phyloP scores from a whole-genome alignment of 2,329 filamentous ascomycete genomes.

The Microsporum canis region DNA sequence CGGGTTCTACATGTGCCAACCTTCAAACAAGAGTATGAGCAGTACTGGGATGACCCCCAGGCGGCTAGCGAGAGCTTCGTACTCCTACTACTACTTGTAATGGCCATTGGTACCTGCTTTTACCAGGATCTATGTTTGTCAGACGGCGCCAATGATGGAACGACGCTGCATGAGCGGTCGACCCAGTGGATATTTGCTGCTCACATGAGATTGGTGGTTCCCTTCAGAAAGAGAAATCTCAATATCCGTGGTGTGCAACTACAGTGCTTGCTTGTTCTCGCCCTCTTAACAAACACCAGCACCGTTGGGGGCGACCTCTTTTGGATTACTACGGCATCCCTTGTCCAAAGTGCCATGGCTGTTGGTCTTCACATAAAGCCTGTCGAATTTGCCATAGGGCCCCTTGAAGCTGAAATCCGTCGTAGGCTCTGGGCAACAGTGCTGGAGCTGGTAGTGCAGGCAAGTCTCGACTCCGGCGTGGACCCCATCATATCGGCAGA shows the following conservation, averaged over 20 bases:
- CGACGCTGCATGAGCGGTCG: neutral
- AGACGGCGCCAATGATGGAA: neutral
- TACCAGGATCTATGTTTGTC: neutral
- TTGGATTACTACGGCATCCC: slow-evolving; percentile 26
- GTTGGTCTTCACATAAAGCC: slow-evolving; percentile 28
- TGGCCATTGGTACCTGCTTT: slow-evolving; percentile 23
- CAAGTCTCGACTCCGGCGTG: slow-evolving; percentile 23
- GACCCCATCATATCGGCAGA: slow-evolving; percentile 20
- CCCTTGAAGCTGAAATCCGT: slow-evolving; percentile 19
- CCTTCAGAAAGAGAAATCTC: slow-evolving; percentile 21
- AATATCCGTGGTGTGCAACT: slow-evolving; percentile 21
- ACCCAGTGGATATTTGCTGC: slow-evolving; percentile 17
- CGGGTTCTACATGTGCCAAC: slow-evolving; percentile 48
- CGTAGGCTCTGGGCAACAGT: slow-evolving; percentile 28
- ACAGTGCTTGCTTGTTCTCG: slow-evolving; percentile 25
- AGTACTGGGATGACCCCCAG: slow-evolving; percentile 39
- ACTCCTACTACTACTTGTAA: slow-evolving; percentile 29
- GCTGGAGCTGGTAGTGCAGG: slow-evolving; percentile 25
- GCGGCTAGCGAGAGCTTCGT: slow-evolving; percentile 38
- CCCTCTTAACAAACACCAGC: slow-evolving; percentile 19
- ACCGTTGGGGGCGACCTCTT: slow-evolving; percentile 25
- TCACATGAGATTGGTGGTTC: slow-evolving; percentile 22
- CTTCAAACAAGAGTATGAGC: slow-evolving; percentile 46
- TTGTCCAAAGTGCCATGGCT: slow-evolving; percentile 22
- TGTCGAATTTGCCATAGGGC: slow-evolving; percentile 15